phyloP scores from a whole-genome alignment of 306 rosid genomes.

The Luffa aegyptiaca region DNA sequence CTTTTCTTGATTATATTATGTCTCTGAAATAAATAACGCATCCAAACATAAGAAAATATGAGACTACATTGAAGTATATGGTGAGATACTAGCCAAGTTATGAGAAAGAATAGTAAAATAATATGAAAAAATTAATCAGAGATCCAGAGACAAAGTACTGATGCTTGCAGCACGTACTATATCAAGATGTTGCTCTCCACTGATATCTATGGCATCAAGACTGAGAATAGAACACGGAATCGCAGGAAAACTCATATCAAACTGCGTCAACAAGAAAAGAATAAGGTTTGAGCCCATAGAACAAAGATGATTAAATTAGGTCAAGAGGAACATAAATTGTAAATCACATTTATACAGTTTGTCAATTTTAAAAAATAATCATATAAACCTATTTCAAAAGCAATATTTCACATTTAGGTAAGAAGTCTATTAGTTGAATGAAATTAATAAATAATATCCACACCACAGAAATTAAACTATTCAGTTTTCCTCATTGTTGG shows the following conservation, averaged over 20 bases:
- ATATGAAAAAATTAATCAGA: neutral
- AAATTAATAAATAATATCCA: neutral
- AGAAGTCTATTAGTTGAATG: neutral
- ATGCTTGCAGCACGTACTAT: slow-evolving; percentile 45
- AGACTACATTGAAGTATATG: neutral
- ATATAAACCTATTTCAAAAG: neutral
- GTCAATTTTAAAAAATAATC: neutral
- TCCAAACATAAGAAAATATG: neutral
- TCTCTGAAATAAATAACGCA: slow-evolving; percentile 40
- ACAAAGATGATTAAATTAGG: neutral
- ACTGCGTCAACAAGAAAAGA: slow-evolving; percentile 45
- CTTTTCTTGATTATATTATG: slow-evolving; percentile 79
- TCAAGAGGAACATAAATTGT: neutral
- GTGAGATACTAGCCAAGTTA: neutral
- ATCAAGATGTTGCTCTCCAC: slow-evolving; percentile 88
- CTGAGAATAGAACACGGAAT: slow-evolving; percentile 84
- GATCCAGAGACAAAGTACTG: neutral
- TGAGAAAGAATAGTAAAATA: neutral
- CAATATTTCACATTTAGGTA: neutral
- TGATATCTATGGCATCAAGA: slow-evolving; percentile 77
- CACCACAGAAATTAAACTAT: neutral
- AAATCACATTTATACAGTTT: neutral
- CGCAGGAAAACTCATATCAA: slow-evolving; percentile 84
- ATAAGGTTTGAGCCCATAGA: neutral
- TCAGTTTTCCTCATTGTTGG: neutral